A percentile compares a stretch with the other conserved stretches of the same genome.
These are phyloP conservation scores for Scopulariopsis brevicaulis DNA, from an alignment of 2,329 filamentous ascomycete species.

Conservation along the genomic window DNA sequence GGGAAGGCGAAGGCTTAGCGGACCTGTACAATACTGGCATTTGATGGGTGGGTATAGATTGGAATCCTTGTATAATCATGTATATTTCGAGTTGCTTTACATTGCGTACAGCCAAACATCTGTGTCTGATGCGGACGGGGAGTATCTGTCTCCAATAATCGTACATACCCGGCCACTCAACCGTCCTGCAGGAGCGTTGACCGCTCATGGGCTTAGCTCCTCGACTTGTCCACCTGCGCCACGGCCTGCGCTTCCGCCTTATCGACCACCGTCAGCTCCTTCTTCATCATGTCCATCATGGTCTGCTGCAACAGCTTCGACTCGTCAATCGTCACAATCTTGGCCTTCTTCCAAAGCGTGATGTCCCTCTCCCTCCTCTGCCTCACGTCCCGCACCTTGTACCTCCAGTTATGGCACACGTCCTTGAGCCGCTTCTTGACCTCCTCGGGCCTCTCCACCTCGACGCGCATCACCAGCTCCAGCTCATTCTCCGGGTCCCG, in stretches of 20 bases:
- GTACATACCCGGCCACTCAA: neutral
- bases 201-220: neutral
- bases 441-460: slow-evolving; percentile 38
- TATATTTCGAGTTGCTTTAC: neutral
- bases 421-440: slow-evolving; percentile 30
- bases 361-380: slow-evolving; percentile 35
- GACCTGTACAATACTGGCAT: neutral
- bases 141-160: neutral
- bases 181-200: neutral
- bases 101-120: neutral
- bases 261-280: slow-evolving; percentile 39
- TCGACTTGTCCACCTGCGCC: slow-evolving; percentile 23
- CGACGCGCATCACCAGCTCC: slow-evolving; percentile 42
- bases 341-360: slow-evolving; percentile 34
- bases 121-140: neutral
- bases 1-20: neutral
- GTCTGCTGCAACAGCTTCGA: slow-evolving; percentile 34
- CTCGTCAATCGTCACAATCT: slow-evolving; percentile 31
- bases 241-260: slow-evolving; percentile 35
- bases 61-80: slow-evolving; percentile 1
- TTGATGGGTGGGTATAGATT: neutral
- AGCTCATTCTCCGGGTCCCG: slow-evolving; percentile 45
- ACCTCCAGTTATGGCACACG: slow-evolving; percentile 36
- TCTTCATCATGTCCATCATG: slow-evolving; percentile 38
- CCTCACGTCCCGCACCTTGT: slow-evolving; percentile 33